phyloP scores from a whole-genome alignment of 768 basidiomycete species.

The Porpolomopsis calyptriformis region DNA sequence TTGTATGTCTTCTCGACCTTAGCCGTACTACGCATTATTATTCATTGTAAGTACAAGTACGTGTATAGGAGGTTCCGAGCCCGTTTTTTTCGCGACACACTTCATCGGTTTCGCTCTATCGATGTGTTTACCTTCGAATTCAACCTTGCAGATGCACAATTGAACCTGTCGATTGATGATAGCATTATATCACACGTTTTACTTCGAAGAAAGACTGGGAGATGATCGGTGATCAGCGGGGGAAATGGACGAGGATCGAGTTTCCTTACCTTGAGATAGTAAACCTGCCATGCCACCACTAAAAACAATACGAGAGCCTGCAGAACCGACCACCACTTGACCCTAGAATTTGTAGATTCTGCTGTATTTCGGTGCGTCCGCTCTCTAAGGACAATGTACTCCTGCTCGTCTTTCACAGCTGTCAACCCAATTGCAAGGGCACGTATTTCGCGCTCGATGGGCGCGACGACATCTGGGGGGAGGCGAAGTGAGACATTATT shows the following conservation, averaged over 20 bases:
- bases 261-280: conserved; percentile 75
- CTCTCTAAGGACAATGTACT: conserved; percentile 95
- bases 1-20: background rate
- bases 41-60: background rate
- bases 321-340: conserved; percentile 98
- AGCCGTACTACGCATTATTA: background rate
- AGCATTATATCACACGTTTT: conserved; percentile 65
- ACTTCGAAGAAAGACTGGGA: conserved; percentile 81
- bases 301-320: conserved; percentile 80
- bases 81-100: background rate
- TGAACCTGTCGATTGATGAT: background rate
- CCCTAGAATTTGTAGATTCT: conserved; percentile 85
- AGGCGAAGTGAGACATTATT: background rate
- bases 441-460: conserved; percentile 93
- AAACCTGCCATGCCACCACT: conserved; percentile 95
- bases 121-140: too few relatives aligned
- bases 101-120: too few relatives aligned
- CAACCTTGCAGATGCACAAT: too few relatives aligned
- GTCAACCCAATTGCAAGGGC: conserved; percentile 68
- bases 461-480: conserved; percentile 67
- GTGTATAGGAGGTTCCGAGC: background rate
- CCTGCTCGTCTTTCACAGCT: conserved; percentile 95
- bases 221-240: conserved; percentile 1
- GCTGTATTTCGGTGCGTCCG: conserved; percentile 88
- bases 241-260: conserved; percentile 7